Evolutionary conservation across 441 rosid genomes (phyloP).

Genomic region (Hura crepitans): DNA sequence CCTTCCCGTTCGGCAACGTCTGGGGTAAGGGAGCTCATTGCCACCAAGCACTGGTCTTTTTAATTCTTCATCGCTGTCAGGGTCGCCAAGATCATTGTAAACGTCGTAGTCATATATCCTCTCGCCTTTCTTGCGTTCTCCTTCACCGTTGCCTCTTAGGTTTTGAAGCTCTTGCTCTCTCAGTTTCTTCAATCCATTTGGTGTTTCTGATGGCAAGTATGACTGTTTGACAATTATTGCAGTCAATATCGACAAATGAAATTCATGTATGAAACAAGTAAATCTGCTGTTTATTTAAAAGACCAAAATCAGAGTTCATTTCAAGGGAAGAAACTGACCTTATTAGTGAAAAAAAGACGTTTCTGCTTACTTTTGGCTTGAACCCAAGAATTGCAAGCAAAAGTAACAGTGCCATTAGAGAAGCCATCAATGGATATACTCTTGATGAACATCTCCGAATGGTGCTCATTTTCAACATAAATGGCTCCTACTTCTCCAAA

Average conservation of each 20-base stretch:
- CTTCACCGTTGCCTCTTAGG: constrained; percentile 38
- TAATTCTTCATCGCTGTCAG: constrained; percentile 28
- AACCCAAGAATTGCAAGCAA: constrained; percentile 57
- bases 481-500: constrained; percentile 68
- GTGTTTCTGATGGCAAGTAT: constrained; percentile 39
- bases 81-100: constrained; percentile 58
- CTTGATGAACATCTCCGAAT: constrained; percentile 45
- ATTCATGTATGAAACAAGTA: too few species aligned
- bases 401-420: constrained; percentile 28
- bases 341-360: constrained; percentile 58
- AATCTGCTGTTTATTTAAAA: too few species aligned
- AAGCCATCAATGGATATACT: constrained; percentile 45
- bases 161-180: constrained; percentile 34
- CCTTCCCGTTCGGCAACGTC: constrained; percentile 70
- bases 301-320: too few species aligned
- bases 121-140: constrained; percentile 32
- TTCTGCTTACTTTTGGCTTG: constrained; percentile 36
- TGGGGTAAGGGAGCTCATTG: constrained; percentile 51
- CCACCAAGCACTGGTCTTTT: constrained; percentile 65
- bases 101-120: constrained; percentile 44
- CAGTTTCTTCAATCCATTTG: constrained; percentile 36
- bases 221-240: constrained; percentile 20
- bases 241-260: neutral
- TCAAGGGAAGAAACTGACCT: constrained; percentile 42
- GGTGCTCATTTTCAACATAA: constrained; percentile 53